Percentiles rank a stretch among this genome's conserved stretches.
These are phyloP conservation scores for Glarea lozoyensis DNA, from an alignment of 495 filamentous ascomycete genomes.

Conservation along the genomic window DNA sequence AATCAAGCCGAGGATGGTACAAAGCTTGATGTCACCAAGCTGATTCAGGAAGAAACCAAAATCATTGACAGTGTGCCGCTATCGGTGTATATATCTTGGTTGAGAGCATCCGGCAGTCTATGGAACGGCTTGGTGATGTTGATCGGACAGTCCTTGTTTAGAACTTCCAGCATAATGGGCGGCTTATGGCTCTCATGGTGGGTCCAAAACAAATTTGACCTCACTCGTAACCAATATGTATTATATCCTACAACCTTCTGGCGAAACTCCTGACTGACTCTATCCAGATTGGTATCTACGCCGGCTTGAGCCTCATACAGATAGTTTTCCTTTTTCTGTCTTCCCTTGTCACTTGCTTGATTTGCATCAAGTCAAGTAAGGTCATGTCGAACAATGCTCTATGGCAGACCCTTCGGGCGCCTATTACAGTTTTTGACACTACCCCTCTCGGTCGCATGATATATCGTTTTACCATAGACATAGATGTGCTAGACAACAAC, in stretches of 20 bases:
- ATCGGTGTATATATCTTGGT: constrained; percentile 70
- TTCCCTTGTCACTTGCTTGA: constrained; percentile 52
- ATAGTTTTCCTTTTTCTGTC: constrained; percentile 62
- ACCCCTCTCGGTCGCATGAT: constrained; percentile 92
- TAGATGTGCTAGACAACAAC: constrained; percentile 89
- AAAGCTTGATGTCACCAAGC: constrained; percentile 47
- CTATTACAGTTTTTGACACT: constrained; percentile 94
- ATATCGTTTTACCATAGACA: constrained; percentile 89
- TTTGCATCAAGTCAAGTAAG: constrained; percentile 69
- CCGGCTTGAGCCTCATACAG: constrained; percentile 59
- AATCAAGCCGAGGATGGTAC: constrained; percentile 36
- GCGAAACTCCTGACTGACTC: constrained; percentile 13
- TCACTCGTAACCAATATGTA: background rate
- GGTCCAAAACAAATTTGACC: constrained; percentile 36
- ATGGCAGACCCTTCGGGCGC: constrained; percentile 67
- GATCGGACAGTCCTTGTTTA: constrained; percentile 53
- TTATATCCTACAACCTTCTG: background rate
- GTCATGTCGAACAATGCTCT: constrained; percentile 73
- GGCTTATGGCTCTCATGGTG: constrained; percentile 89
- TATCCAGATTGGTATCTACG: constrained; percentile 78
- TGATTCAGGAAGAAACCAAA: constrained; percentile 87
- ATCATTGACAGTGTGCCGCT: constrained; percentile 67
- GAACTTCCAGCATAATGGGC: constrained; percentile 75
- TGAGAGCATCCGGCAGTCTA: constrained; percentile 65
- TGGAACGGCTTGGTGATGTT: constrained; percentile 55